Conservation (phyloP, 768 basidiomycete species). For the Agaricus blazei region DNA sequence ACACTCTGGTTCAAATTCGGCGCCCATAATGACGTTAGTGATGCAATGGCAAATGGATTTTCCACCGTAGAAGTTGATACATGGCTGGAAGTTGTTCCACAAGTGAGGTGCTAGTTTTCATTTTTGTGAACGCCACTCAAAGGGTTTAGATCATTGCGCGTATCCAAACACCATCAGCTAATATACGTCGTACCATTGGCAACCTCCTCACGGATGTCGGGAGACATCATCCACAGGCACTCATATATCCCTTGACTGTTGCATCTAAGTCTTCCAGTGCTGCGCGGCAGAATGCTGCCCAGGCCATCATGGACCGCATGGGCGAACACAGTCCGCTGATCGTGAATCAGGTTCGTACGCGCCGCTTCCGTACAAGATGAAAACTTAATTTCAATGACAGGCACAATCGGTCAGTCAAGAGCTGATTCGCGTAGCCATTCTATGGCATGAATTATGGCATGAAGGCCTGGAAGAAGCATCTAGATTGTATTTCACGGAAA, state of each 20-base stretch:
- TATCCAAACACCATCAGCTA: slow-evolving; percentile 88
- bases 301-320: slow-evolving; percentile 88
- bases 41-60: slow-evolving; percentile 85
- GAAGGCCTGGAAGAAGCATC: slow-evolving; percentile 98
- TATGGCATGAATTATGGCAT: slow-evolving; percentile 99
- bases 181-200: slow-evolving; percentile 86
- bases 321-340: slow-evolving; percentile 83
- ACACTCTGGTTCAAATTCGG: slow-evolving; percentile 99
- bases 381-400: not conserved
- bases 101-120: slow-evolving; percentile 53
- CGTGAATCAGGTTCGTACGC: slow-evolving; percentile 68
- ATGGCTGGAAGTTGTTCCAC: slow-evolving; percentile 98
- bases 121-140: not conserved
- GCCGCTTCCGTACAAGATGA: not conserved
- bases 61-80: slow-evolving; percentile 91
- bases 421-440: slow-evolving; percentile 92
- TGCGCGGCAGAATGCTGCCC: slow-evolving; percentile 79
- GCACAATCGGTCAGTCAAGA: slow-evolving; percentile 75
- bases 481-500: slow-evolving; percentile 92
- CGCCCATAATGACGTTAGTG: slow-evolving; percentile 81
- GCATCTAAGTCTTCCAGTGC: slow-evolving; percentile 92
- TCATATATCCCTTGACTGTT: slow-evolving; percentile 94
- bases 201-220: slow-evolving; percentile 88
- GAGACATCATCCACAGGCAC: slow-evolving; percentile 93
- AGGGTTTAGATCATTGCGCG: slow-evolving; percentile 85